Evolutionary conservation across 2,329 filamentous ascomycete genomes (phyloP).

Genomic region (Seiridium unicorne): DNA sequence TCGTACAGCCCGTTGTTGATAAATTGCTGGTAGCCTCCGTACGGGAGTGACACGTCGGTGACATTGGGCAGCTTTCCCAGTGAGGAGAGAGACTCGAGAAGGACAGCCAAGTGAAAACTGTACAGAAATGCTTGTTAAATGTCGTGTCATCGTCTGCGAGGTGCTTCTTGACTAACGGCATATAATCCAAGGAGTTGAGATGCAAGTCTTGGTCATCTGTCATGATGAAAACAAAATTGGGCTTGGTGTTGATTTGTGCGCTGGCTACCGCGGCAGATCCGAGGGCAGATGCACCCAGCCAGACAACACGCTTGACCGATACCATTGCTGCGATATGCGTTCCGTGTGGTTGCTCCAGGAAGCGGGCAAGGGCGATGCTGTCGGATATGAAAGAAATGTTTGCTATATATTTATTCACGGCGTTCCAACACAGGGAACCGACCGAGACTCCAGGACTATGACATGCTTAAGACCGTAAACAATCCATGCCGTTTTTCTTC

Average conservation of each 20-base stretch:
- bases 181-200: constrained; percentile 60
- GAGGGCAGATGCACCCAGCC: too few species aligned
- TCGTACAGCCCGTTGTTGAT: constrained; percentile 63
- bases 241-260: constrained; percentile 12
- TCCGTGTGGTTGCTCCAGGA: too few species aligned
- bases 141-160: constrained; percentile 56
- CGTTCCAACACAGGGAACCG: too few species aligned
- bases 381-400: too few species aligned
- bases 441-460: too few species aligned
- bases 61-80: constrained; percentile 68
- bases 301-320: too few species aligned
- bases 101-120: constrained; percentile 67
- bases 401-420: too few species aligned
- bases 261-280: too few species aligned
- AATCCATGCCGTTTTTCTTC: too few species aligned
- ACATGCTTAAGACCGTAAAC: too few species aligned
- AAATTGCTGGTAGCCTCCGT: constrained; percentile 64
- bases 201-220: constrained; percentile 68
- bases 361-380: too few species aligned
- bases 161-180: constrained; percentile 55
- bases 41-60: constrained; percentile 41
- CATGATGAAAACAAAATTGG: constrained; percentile 66
- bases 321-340: too few species aligned
- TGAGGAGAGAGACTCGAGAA: constrained; percentile 63
- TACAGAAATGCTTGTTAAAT: constrained; percentile 64